phyloP scores from a whole-genome alignment of 371 early-diverging fungal genomes.

The Rhizopus delemar region DNA sequence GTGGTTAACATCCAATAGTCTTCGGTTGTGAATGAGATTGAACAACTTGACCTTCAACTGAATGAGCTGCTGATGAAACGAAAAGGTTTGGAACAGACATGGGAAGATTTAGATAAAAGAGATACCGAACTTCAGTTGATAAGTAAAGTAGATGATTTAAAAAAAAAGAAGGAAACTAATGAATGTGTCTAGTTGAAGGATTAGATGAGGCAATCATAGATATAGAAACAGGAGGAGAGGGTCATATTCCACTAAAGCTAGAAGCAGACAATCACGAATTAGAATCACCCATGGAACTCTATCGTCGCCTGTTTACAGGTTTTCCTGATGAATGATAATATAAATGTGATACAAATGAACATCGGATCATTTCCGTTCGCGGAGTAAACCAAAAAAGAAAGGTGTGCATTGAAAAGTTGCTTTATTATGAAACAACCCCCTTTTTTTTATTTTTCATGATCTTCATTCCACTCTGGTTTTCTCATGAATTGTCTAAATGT shows the following conservation, averaged over 20 bases:
- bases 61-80: constrained; percentile 56
- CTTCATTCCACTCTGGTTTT: constrained; percentile 56
- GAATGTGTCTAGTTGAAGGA: constrained; percentile 32
- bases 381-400: too few relatives aligned
- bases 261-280: not conserved
- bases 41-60: constrained; percentile 62
- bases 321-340: not conserved
- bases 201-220: constrained; percentile 39
- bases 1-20: too few relatives aligned
- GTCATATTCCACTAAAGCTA: not conserved
- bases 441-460: constrained; percentile 13
- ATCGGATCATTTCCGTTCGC: too few relatives aligned
- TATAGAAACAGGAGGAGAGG: constrained; percentile 35
- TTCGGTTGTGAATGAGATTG: constrained; percentile 56
- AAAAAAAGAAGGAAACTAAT: not conserved
- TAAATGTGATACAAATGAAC: not conserved
- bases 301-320: not conserved
- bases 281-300: constrained; percentile 1
- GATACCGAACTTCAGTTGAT: constrained; percentile 45
- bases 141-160: constrained; percentile 11
- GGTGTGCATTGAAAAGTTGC: not conserved
- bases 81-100: constrained; percentile 51
- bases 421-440: not conserved
- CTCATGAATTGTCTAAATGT: constrained; percentile 55
- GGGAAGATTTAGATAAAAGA: constrained; percentile 56